Conservation (phyloP, 257 asterid genomes). For the Capsicum pubescens region DNA sequence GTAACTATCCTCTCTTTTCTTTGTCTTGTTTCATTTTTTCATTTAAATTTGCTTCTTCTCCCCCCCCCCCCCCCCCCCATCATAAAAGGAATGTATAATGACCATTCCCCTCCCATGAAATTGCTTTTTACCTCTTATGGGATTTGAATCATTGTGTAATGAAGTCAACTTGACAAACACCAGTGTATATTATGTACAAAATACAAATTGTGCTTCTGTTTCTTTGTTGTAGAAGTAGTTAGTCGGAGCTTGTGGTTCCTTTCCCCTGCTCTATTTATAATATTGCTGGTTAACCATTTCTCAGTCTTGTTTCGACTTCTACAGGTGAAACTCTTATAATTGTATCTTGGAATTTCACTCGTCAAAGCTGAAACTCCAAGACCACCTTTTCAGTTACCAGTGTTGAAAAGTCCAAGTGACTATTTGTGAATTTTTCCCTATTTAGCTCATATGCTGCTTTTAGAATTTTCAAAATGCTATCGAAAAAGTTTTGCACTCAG, state of each 20-base stretch:
- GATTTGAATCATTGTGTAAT: conserved; percentile 3
- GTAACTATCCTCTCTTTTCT: not conserved
- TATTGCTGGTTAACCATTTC: not conserved
- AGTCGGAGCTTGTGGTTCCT: conserved; percentile 5
- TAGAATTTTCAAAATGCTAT: not conserved
- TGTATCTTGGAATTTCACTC: too few relatives aligned
- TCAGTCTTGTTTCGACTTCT: not conserved
- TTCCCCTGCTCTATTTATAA: not conserved
- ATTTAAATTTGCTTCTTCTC: not conserved
- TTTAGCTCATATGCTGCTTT: too few relatives aligned
- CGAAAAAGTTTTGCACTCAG: not conserved
- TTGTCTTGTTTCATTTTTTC: not conserved
- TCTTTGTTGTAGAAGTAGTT: not conserved
- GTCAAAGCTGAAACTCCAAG: too few relatives aligned
- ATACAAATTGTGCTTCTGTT: not conserved
- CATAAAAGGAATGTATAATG: conserved; percentile 18
- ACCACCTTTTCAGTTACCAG: too few relatives aligned
- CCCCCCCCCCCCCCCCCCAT: too few relatives aligned
- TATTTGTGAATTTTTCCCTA: not conserved
- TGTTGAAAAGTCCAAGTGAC: not conserved
- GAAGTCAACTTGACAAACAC: not conserved
- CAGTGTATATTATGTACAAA: not conserved
- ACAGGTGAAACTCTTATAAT: too few relatives aligned
- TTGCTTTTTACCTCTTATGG: not conserved
- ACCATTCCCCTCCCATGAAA: not conserved